Evolutionary conservation across 116 monocot species (phyloP).

Genomic region (Phalaenopsis hybrid): DNA sequence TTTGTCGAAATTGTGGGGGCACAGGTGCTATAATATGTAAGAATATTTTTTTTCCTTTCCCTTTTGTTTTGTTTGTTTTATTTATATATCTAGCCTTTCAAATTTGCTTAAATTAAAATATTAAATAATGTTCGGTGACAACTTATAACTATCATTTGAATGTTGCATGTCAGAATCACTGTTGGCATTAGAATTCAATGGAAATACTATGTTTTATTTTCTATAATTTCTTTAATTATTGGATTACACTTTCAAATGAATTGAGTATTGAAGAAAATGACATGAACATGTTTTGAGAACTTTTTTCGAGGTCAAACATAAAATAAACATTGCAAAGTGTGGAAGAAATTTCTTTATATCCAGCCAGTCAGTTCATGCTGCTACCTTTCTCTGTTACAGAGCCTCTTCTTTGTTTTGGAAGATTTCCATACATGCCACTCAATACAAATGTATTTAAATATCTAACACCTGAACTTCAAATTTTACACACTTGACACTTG

Average conservation of each 20-base stretch:
- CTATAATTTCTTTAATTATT: not conserved
- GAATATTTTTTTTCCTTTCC: conserved; percentile 7
- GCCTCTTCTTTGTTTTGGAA: not conserved
- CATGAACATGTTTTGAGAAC: not conserved
- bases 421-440: too few relatives aligned
- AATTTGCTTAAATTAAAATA: not conserved
- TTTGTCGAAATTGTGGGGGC: conserved; percentile 75
- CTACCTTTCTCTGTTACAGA: not conserved
- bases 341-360: not conserved
- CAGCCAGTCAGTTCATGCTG: not conserved
- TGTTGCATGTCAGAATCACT: not conserved
- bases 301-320: not conserved
- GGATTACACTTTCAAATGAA: not conserved
- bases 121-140: not conserved
- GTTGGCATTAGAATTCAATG: not conserved
- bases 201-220: not conserved
- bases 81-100: not conserved
- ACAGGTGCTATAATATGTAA: conserved; percentile 86
- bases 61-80: not conserved
- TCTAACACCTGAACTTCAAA: too few relatives aligned
- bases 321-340: not conserved
- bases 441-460: too few relatives aligned
- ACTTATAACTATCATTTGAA: too few relatives aligned
- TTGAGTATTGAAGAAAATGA: too few relatives aligned
- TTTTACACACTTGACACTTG: too few relatives aligned